Base-by-base conservation (phyloP, 2,329 filamentous ascomycete genomes). In the Fusarium globosum region DNA sequence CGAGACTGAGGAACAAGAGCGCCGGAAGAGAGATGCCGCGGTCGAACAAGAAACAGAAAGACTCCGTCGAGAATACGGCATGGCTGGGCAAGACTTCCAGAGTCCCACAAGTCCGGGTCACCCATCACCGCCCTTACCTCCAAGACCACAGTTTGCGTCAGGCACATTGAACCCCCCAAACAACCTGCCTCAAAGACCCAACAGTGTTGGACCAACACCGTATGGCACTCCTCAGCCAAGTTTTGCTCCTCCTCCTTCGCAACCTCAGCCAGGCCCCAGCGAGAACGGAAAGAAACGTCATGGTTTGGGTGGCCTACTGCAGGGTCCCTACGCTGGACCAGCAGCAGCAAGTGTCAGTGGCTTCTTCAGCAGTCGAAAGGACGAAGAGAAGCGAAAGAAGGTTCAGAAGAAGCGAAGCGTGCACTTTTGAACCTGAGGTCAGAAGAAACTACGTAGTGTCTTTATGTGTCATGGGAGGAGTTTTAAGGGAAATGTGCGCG, bases 11-110 rank as follows among this genome's bases (percentile, higher is more conserved):
- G 90, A 92, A 33, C 87, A 86, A 63, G 91, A 93, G 75, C 86
- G 85, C 1, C 77, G 71, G 12, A 87, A 83, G 33, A 82, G 86
- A 65, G 88, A 91, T 38, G 88, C 86, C 15, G 88, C 89, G 74
- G 84, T 95, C 3, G 91, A 95, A 26, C 88, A 88, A 70, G 96
- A 99, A 83, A 98, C 96, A 2, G 94, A 96, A 80, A 88, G 95
- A 4, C 85, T 99, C 41, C 86, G 89, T 28, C 89, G 86, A 74
- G 81, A 92, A 75, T 95, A 94, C 76, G 93, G 93, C 53, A 85
- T 89, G 51, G 82, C 86, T 57, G 85, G 85, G 2, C 86, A 88
- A 77, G 80, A 75, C 45, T 78, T 74, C 38, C 56, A 51, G 15
- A 83, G 72, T 52, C 69, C 64, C n/a, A 53, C 72, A n/a, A 64